Conservation (phyloP, 2,329 filamentous ascomycete species). For the Pseudogymnoascus sp. region DNA sequence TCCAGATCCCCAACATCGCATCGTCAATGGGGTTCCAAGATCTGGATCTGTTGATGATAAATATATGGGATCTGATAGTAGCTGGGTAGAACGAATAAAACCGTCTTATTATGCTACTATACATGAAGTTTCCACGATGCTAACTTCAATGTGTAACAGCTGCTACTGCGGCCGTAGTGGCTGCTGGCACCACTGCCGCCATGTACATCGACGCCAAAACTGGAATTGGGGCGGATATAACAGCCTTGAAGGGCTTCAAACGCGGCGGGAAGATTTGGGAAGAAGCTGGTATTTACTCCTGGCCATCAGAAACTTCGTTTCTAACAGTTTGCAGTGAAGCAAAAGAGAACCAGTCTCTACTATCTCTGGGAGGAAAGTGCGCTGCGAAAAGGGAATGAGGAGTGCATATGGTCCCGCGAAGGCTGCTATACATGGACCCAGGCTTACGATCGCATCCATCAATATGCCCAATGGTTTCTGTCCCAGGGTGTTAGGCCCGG, state of each 20-base stretch:
- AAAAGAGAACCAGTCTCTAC: slow-evolving; percentile 53
- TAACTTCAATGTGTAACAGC: slow-evolving; percentile 13
- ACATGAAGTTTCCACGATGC: not conserved
- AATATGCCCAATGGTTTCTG: slow-evolving; percentile 57
- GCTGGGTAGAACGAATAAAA: not conserved
- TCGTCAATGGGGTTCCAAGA: not conserved
- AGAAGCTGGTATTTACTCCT: slow-evolving; percentile 38
- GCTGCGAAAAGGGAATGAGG: slow-evolving; percentile 42
- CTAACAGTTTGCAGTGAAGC: slow-evolving; percentile 33
- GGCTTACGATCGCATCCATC: slow-evolving; percentile 47
- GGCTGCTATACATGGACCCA: slow-evolving; percentile 54
- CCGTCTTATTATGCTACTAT: not conserved
- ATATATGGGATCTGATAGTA: not conserved
- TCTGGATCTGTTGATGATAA: not conserved
- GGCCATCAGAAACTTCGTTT: slow-evolving; percentile 13
- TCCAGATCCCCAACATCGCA: not conserved
- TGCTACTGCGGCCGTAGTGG: slow-evolving; percentile 21
- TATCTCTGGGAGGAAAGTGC: slow-evolving; percentile 57
- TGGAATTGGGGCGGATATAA: slow-evolving; percentile 56
- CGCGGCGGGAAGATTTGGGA: slow-evolving; percentile 38
- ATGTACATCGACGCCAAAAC: slow-evolving; percentile 63
- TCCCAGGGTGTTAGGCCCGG: slow-evolving; percentile 49
- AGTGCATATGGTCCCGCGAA: slow-evolving; percentile 61
- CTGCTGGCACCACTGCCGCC: slow-evolving; percentile 35
- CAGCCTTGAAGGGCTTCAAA: slow-evolving; percentile 36